A percentile compares a stretch with the other conserved stretches of the same genome.
These are phyloP conservation scores for Suillus variegatus DNA, from an alignment of 768 basidiomycete species.

Conservation along the genomic window DNA sequence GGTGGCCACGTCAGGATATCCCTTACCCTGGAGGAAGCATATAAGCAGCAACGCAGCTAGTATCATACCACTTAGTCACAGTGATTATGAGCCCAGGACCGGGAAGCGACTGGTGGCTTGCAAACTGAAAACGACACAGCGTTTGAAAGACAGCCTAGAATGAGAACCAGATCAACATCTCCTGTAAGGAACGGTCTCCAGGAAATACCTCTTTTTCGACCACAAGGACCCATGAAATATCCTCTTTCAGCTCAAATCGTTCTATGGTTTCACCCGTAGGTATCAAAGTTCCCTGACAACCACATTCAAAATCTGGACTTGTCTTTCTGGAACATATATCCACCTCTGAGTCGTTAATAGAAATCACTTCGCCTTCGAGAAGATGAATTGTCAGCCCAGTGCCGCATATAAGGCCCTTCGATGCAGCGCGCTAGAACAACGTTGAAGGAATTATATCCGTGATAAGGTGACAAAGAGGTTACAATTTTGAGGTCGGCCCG, in stretches of 20 bases:
- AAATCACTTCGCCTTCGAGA: constrained; percentile 51
- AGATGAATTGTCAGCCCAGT: constrained; percentile 60
- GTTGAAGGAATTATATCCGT: constrained; percentile 11
- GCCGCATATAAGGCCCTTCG: constrained; percentile 87
- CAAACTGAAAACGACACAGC: constrained; percentile 60
- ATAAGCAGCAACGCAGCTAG: constrained; percentile 10
- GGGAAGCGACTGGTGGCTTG: constrained; percentile 47
- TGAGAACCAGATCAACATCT: constrained; percentile 4
- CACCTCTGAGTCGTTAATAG: constrained; percentile 62
- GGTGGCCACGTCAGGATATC: constrained; percentile 94
- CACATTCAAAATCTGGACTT: not conserved
- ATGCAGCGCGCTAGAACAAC: constrained; percentile 69
- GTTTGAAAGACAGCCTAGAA: constrained; percentile 94
- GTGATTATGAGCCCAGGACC: constrained; percentile 80
- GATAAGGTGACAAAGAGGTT: constrained; percentile 1
- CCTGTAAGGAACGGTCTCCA: not conserved
- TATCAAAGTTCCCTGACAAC: constrained; percentile 67
- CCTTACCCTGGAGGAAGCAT: constrained; percentile 72
- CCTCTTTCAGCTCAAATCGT: constrained; percentile 53
- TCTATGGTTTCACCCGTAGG: constrained; percentile 75
- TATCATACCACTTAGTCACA: constrained; percentile 38
- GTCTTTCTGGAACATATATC: not conserved
- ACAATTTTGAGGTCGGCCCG: constrained; percentile 84
- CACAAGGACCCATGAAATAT: constrained; percentile 77
- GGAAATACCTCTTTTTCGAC: constrained; percentile 87